These are phyloP conservation scores for Phialemoniopsis sp. DNA, from an alignment of 2,329 filamentous ascomycete species.

Conservation along the genomic window DNA sequence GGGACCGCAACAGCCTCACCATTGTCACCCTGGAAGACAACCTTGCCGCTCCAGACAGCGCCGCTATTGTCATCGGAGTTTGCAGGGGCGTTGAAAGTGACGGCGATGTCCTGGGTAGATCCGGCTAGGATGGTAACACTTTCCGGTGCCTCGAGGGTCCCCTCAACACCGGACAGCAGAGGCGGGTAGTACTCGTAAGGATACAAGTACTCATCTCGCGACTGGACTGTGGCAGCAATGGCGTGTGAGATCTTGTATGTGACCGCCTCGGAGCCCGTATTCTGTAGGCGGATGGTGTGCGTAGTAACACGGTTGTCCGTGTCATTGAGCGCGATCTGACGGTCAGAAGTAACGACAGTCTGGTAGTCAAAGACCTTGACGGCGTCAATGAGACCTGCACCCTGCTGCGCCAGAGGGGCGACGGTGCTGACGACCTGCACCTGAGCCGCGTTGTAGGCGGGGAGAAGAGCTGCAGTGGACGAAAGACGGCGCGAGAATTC, in stretches of 20 bases:
- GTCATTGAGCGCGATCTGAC: slow-evolving; percentile 10
- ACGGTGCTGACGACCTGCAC: slow-evolving; percentile 2
- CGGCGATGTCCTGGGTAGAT: slow-evolving; percentile 3
- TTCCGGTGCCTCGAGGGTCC: slow-evolving; percentile 2
- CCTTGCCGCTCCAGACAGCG: slow-evolving; percentile 15
- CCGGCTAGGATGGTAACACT: too few species aligned
- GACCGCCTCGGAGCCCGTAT: slow-evolving; percentile 4
- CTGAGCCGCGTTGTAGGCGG: slow-evolving; percentile 5
- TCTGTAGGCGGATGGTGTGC: slow-evolving; percentile 10
- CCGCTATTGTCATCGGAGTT: slow-evolving; percentile 7
- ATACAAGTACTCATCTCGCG: slow-evolving; percentile 7
- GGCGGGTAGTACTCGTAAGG: slow-evolving; percentile 10
- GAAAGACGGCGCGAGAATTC: too few species aligned
- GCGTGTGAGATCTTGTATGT: slow-evolving; percentile 5
- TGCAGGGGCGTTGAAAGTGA: slow-evolving; percentile 5
- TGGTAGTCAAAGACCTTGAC: slow-evolving; percentile 6
- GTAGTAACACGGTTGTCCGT: slow-evolving; percentile 11
- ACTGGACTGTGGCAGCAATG: slow-evolving; percentile 2
- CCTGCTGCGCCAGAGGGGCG: slow-evolving; percentile 9
- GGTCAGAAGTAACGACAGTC: slow-evolving; percentile 7
- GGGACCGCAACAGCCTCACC: slow-evolving; percentile 10
- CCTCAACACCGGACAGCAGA: slow-evolving; percentile 1
- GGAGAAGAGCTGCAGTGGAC: slow-evolving; percentile 4
- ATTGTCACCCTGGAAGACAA: slow-evolving; percentile 11
- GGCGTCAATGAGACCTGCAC: slow-evolving; percentile 12